These are phyloP conservation scores for Peronosclerospora sorghi DNA, from an alignment of 352 stramenopile species.

Conservation along the genomic window DNA sequence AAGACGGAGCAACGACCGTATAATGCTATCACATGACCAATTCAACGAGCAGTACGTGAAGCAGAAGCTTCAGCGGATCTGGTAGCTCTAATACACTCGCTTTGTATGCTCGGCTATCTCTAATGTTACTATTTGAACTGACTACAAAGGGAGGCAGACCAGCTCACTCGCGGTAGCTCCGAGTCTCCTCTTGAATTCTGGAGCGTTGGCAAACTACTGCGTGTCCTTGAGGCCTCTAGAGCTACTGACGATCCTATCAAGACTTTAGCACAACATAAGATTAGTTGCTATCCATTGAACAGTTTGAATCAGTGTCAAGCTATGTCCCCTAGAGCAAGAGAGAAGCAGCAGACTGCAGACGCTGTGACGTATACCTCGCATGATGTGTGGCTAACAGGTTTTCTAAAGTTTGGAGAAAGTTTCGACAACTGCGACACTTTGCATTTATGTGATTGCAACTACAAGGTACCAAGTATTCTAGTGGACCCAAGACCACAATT, in stretches of 20 bases:
- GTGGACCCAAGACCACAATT: conserved; percentile 23
- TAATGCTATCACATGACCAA: too few species aligned
- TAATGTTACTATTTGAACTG: background rate
- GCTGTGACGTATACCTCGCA: conserved; percentile 25
- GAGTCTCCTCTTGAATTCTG: conserved; percentile 7
- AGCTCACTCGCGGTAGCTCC: background rate
- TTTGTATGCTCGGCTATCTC: background rate
- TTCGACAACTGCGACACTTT: conserved; percentile 9
- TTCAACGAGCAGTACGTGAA: conserved; percentile 13
- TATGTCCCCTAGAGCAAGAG: background rate
- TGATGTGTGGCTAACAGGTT: conserved; percentile 35
- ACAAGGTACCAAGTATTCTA: conserved; percentile 23
- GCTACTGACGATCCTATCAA: background rate
- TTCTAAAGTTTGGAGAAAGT: conserved; percentile 25
- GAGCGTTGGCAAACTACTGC: conserved; percentile 20
- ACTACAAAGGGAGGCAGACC: conserved; percentile 6
- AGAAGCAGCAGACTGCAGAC: conserved; percentile 1
- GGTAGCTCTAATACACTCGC: conserved; percentile 4
- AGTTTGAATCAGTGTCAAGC: conserved; percentile 1
- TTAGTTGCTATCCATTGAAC: conserved; percentile 5
- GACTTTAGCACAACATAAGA: conserved; percentile 6
- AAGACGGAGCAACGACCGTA: too few species aligned
- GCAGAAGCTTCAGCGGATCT: conserved; percentile 9
- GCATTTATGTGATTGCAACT: conserved; percentile 27
- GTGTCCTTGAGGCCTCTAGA: conserved; percentile 8